Base-by-base conservation (phyloP, 2,329 filamentous ascomycete genomes). In the Achaetomium macrosporum region DNA sequence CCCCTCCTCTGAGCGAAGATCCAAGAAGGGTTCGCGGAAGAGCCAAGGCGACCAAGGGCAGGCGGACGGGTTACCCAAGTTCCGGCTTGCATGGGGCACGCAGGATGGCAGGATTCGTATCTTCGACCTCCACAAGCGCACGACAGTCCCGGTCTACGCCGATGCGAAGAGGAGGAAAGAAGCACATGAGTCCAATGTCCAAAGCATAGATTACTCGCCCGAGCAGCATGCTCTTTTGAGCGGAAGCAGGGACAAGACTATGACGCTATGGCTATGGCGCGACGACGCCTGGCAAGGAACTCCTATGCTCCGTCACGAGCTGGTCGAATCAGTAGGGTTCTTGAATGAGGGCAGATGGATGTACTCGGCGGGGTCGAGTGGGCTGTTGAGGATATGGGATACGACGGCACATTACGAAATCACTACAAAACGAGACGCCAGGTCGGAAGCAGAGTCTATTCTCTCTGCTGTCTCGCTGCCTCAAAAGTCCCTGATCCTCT, bases 241-340 rank as follows among this genome's bases (percentile, higher is more conserved):
- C 5, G 90, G 84, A 17, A 88, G 90, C 66, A 82, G 93, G 71
- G 93, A 99, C 72, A 95, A 96, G 73, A 97, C 93, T 0, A 81
- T 93, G 50, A 93, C 93, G 57, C 79, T 95, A 69, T 99, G 93
- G 93, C 79, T 95, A 68, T 97, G 93, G 92, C 87, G 96, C 69
- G 79, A 87, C 17, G 81, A 75, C 59, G 90, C 84, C 19, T 99
- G 93, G 92, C 91, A 69, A 73, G 83, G 41, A 79, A 84, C 59
- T 87, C 85, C 91, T 90, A 12, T 87, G 90, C 17, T 76, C 95
- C 35, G 91, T n/a, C 75, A 96, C 19, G 93, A 99, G 68, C 83
- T 87, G 35, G 77, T 97, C 30, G 93, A 99, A 68, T 81, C 84
- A 3, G 88, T 84, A 10, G 90, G 90, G 0, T 96, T 97, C 64